Evolutionary conservation across 257 asterid species (phyloP), one percentile per base, ranked within the genome.

Genomic region (Lithospermum erythrorhizon): DNA sequence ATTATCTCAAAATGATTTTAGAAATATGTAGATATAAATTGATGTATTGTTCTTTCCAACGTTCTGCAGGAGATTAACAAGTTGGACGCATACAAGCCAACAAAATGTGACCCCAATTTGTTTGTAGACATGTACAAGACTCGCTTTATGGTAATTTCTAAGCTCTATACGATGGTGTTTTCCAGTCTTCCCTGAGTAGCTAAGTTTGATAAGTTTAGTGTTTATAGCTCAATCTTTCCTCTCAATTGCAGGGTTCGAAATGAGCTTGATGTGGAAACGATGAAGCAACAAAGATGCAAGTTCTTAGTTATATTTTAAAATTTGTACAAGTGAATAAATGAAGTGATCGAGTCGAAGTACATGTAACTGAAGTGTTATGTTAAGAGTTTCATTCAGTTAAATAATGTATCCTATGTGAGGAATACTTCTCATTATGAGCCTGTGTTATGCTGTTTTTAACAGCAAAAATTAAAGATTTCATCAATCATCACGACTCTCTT

Each of bases 11-110:
- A 51, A 51, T 15, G 8, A 8, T 9, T 53, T 2, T 20, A 53
- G 15, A 9, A 19, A 9, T 5, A 27, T 27, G 32, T 53, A 20
- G 16, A 53, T n/a, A 3, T 6, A 20, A n/a, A 1, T 53, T 20
- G 57, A 7, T 53, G 57, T 53, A n/a, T 18, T n/a, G 20, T 53
- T 20, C n/a, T n/a, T n/a, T n/a, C 32, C 5, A 23, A 22, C 18
- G 11, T 14, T 56, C 20, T 56, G 60, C 41, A 56, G 60, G 94
- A 75, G 71, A 14, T 87, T 57, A 68, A 82, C 81, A 82, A 84
- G 74, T 72, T 76, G 15, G 84, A 77, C 30, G 87, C 83, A 24
- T 87, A 84, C 75, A 80, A 73, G 78, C 80, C 68, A 8, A 87
- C 90, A 27, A 84, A 87, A 70, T 73, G 83, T 48, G 80, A 81